Evolutionary conservation across 108 stramenopile genomes (phyloP), one percentile per base, ranked within the genome.

Genomic region (Pseudonitzschia delicatissima): DNA sequence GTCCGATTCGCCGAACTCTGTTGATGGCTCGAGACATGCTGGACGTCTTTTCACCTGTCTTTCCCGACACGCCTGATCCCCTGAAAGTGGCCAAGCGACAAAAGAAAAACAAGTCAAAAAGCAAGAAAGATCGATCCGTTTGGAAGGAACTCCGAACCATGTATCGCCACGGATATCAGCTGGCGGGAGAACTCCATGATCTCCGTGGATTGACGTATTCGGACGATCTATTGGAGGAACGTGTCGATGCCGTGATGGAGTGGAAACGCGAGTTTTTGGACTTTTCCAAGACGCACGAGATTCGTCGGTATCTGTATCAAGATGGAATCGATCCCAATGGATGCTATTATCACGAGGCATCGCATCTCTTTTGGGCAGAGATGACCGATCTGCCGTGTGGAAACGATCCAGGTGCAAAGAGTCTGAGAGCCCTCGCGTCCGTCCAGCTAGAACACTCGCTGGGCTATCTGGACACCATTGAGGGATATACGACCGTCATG

Each of bases 1-100:
- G 18, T 7, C 9, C 26, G 6, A n/a, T 31, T 8, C 62, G 62
- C 4, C 20, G 26, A 9, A 44, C 28, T 3, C 26, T 63, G 29
- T 26, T 63, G 28, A 63, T 45, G 17, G 45, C 62, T 1, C 17
- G 62, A 1, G 62, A 63, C 29, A 39, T 63, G 45, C 12, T 63
- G 5, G 62, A 63, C 45, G 62, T 63, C 27, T 63, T 63, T 63
- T 26, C 44, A 13, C 62, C 62, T 3, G 62, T 63, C 42, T 63
- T 45, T 63, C 45, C 62, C 5, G 52, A 28, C 29, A 53, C 52
- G 6, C 52, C 31, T 28, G n/a, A n/a, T n/a, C n/a, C n/a, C n/a
- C n/a, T n/a, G n/a, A n/a, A n/a, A n/a, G 29, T 53, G 52, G 52
- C 4, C 23, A 31, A 49, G 21, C 48, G 17, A 20, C n/a, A 20